These are phyloP conservation scores for Maudiozyma barnettii DNA, from an alignment of 805 yeast species.

Conservation along the genomic window DNA sequence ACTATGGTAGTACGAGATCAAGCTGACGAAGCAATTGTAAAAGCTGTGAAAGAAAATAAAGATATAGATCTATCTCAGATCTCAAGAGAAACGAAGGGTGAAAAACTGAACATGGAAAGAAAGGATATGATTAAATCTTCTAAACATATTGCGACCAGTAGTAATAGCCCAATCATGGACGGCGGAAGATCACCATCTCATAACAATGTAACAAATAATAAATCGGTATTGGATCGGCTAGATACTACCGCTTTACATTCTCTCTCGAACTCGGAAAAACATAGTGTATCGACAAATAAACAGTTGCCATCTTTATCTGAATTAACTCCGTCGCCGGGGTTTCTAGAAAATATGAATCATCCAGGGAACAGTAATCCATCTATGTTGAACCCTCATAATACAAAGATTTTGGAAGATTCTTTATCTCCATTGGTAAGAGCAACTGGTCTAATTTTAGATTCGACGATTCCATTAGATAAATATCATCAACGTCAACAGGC, in stretches of 20 bases:
- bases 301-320: constrained; percentile 6
- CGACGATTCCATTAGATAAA: not conserved
- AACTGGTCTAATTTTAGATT: not conserved
- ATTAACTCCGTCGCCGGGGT: constrained; percentile 3
- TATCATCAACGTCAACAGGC: not conserved
- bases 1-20: constrained; percentile 63
- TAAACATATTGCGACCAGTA: too few species aligned
- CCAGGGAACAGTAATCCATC: not conserved
- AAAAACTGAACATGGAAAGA: too few species aligned
- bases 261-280: not conserved
- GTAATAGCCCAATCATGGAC: too few species aligned
- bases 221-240: not conserved
- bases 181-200: too few species aligned
- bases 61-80: constrained; percentile 23
- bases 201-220: not conserved
- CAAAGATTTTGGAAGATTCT: not conserved
- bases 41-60: constrained; percentile 49
- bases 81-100: not conserved
- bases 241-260: not conserved
- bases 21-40: constrained; percentile 45
- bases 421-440: constrained; percentile 1
- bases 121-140: too few species aligned
- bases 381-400: not conserved
- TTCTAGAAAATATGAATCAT: not conserved
- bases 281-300: not conserved